Conservation (phyloP, 2,329 filamentous ascomycete species). For the Furcasterigmium furcatum region DNA sequence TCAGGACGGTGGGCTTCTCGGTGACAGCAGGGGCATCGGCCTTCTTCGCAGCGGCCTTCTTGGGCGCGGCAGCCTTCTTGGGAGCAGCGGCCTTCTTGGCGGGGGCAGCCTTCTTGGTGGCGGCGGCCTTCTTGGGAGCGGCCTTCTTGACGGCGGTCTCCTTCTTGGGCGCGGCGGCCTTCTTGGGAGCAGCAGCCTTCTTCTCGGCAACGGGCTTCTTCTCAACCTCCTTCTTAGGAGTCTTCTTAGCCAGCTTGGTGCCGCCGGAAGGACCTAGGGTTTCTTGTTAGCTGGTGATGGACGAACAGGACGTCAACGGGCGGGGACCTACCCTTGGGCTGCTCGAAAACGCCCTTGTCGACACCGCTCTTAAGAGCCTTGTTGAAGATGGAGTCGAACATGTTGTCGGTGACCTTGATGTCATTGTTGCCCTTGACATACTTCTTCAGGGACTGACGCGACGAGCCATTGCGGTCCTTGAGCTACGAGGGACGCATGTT, state of each 20-base stretch:
- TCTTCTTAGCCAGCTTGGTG: conserved; percentile 89
- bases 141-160: conserved; percentile 28
- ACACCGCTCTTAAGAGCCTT: conserved; percentile 78
- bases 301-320: background rate
- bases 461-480: conserved; percentile 61
- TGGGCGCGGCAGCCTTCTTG: conserved; percentile 19
- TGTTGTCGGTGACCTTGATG: conserved; percentile 39
- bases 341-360: conserved; percentile 81
- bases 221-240: conserved; percentile 27
- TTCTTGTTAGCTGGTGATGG: conserved; percentile 14
- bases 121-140: conserved; percentile 19
- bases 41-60: conserved; percentile 33
- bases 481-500: conserved; percentile 44
- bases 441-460: conserved; percentile 60
- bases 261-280: conserved; percentile 73
- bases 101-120: conserved; percentile 15
- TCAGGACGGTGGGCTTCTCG: conserved; percentile 66
- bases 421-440: conserved; percentile 41
- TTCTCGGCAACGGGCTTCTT: conserved; percentile 34
- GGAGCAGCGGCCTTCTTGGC: conserved; percentile 23
- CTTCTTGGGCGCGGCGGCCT: conserved; percentile 24
- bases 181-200: conserved; percentile 19
- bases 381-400: conserved; percentile 77
- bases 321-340: conserved; percentile 75
- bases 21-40: conserved; percentile 54